These are phyloP conservation scores for Trichosporon asahii DNA, from an alignment of 1,284 basidiomycete species.

Conservation along the genomic window DNA sequence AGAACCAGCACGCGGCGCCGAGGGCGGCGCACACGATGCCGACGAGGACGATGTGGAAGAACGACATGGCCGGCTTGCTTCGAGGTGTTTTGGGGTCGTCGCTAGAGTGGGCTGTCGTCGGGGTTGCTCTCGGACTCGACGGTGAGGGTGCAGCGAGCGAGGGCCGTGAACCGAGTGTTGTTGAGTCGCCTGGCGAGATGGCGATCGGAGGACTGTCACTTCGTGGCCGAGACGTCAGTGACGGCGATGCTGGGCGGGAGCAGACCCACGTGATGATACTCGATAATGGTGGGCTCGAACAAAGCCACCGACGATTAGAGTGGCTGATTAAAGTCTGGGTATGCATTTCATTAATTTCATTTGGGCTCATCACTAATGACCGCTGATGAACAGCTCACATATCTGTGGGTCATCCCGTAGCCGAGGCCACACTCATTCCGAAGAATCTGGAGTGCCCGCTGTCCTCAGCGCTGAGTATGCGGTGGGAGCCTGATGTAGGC, in stretches of 20 bases:
- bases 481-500: no score
- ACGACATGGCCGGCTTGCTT: conserved; percentile 26
- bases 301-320: neutral
- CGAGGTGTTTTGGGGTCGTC: neutral
- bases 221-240: neutral
- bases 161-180: neutral
- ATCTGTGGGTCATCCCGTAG: no score
- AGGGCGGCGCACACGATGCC: conserved; percentile 55
- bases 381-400: no score
- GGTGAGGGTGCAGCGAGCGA: neutral
- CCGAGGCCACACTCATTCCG: no score
- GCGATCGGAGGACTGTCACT: neutral
- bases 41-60: conserved; percentile 44
- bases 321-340: no score
- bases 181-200: neutral
- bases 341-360: no score
- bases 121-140: neutral
- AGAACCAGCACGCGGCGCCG: conserved; percentile 64
- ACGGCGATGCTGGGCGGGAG: neutral
- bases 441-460: no score
- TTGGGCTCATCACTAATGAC: no score
- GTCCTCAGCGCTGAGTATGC: no score
- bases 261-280: neutral
- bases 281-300: neutral
- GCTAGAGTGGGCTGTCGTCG: neutral